phyloP scores from a whole-genome alignment of 352 stramenopile species.

The Pythium aquatile region DNA sequence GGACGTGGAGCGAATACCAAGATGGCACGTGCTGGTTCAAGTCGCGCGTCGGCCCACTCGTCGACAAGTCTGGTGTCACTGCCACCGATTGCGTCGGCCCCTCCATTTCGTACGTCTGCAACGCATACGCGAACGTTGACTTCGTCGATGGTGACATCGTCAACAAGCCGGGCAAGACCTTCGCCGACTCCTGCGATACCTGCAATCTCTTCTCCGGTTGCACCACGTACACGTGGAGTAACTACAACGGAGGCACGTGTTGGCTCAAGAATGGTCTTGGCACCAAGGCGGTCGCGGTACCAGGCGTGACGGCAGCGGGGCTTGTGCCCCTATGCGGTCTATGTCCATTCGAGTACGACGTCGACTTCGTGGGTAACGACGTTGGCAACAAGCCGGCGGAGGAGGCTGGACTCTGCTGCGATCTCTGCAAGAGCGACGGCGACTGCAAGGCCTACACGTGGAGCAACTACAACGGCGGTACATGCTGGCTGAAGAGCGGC shows the following conservation, averaged over 20 bases:
- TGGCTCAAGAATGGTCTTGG: not conserved
- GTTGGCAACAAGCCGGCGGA: not conserved
- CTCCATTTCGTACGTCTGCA: conserved; percentile 5
- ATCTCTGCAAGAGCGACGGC: not conserved
- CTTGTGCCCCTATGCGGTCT: not conserved
- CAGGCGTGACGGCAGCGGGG: not conserved
- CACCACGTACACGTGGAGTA: conserved; percentile 36
- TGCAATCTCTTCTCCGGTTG: not conserved
- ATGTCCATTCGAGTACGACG: not conserved
- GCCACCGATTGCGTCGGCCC: conserved; percentile 4
- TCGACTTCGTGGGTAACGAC: not conserved
- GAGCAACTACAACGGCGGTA: conserved; percentile 48
- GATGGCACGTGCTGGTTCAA: conserved; percentile 6
- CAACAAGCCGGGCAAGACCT: conserved; percentile 5
- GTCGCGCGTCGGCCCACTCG: not conserved
- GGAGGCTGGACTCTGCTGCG: not conserved
- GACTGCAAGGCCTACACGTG: conserved; percentile 27
- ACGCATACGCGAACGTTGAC: not conserved
- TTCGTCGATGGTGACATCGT: not conserved
- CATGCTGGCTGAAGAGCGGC: conserved; percentile 21
- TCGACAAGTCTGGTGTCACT: not conserved
- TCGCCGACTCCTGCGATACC: conserved; percentile 1
- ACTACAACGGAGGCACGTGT: conserved; percentile 49
- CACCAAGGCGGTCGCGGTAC: not conserved
- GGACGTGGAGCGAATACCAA: not conserved